A percentile compares a stretch with the other conserved stretches of the same genome.
These are phyloP conservation scores for Parafenestella ontariensis DNA, from an alignment of 2,329 filamentous ascomycete genomes.

Conservation along the genomic window DNA sequence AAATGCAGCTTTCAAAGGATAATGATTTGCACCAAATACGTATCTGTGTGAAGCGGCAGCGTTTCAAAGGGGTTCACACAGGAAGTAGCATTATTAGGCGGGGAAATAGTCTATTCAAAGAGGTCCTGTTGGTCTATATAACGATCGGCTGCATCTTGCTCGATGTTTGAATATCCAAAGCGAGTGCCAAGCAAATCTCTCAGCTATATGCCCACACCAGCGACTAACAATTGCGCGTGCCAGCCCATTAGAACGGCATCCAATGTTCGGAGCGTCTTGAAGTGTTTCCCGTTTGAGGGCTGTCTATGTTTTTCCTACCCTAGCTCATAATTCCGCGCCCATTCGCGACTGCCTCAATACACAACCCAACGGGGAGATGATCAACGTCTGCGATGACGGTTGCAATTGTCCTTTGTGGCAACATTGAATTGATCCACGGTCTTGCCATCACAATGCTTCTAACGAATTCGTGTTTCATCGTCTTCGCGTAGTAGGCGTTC, in stretches of 20 bases:
- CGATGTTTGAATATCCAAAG: neutral
- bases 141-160: neutral
- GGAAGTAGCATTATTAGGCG: neutral
- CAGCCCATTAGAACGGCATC: neutral
- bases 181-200: neutral
- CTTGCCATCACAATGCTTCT: too few species aligned
- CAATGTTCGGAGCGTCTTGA: neutral
- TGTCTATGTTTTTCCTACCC: neutral
- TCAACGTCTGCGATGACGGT: neutral
- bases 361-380: neutral
- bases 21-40: neutral
- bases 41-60: neutral
- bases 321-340: neutral
- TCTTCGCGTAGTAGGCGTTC: neutral
- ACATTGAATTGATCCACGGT: too few species aligned
- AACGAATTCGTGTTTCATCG: neutral
- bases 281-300: neutral
- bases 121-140: conserved; percentile 4
- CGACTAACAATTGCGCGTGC: neutral
- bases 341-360: neutral
- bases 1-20: conserved; percentile 13
- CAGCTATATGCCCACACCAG: neutral
- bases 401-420: neutral
- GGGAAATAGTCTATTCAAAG: neutral
- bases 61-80: neutral